These are phyloP conservation scores for Sapria himalayana DNA, from an alignment of 345 rosid genomes.

Conservation along the genomic window DNA sequence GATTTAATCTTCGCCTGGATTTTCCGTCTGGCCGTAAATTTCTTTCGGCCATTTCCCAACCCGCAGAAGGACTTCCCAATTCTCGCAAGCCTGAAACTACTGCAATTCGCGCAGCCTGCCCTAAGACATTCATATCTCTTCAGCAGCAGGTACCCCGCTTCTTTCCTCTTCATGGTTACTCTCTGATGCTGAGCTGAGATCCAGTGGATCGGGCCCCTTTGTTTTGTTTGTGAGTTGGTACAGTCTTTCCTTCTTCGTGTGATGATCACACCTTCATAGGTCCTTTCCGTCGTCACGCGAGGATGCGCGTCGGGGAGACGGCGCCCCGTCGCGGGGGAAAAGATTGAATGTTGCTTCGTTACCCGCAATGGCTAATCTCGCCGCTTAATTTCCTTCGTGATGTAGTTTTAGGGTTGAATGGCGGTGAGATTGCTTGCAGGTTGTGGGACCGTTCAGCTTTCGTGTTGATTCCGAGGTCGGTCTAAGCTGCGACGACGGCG, in stretches of 20 bases:
- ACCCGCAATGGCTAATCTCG: too few species aligned
- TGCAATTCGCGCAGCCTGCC: conserved; percentile 41
- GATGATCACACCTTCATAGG: too few species aligned
- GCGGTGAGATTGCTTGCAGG: conserved; percentile 50
- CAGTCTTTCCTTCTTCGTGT: too few species aligned
- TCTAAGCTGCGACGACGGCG: conserved; percentile 29
- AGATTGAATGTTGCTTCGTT: too few species aligned
- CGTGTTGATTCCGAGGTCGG: conserved; percentile 53
- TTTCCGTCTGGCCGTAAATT: conserved; percentile 61
- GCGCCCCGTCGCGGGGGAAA: too few species aligned
- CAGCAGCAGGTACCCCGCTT: conserved; percentile 94
- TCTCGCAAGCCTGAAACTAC: conserved; percentile 38
- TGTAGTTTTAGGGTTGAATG: too few species aligned
- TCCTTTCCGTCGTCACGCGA: too few species aligned
- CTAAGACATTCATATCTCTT: conserved; percentile 39
- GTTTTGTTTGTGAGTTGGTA: too few species aligned
- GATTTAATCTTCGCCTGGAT: conserved; percentile 48
- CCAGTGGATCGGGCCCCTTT: too few species aligned
- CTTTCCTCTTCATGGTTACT: conserved; percentile 2
- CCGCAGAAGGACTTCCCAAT: conserved; percentile 41
- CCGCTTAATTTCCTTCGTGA: too few species aligned
- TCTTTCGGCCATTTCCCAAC: conserved; percentile 30
- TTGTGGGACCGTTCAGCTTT: conserved; percentile 78
- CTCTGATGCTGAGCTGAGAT: too few species aligned
- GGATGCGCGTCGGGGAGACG: too few species aligned